phyloP scores from a whole-genome alignment of 2,329 filamentous ascomycete species.

The Fusarium sublunatum region DNA sequence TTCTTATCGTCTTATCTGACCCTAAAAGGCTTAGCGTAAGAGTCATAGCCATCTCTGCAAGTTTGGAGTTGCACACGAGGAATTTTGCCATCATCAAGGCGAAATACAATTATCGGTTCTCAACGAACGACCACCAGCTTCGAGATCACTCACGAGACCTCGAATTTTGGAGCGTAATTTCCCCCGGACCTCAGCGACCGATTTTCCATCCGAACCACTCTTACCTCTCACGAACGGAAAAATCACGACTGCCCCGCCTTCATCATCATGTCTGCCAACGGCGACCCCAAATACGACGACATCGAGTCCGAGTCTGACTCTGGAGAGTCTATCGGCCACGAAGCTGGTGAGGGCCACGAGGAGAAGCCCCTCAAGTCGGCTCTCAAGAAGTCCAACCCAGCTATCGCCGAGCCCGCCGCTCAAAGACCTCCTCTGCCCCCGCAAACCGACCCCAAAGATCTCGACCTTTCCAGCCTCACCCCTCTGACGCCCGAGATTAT shows the following conservation, averaged over 20 bases:
- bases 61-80: constrained; percentile 52
- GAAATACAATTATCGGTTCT: constrained; percentile 48
- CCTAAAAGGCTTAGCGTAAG: constrained; percentile 53
- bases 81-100: constrained; percentile 55
- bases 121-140: constrained; percentile 31
- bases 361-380: constrained; percentile 83
- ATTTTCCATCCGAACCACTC: constrained; percentile 25
- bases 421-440: constrained; percentile 72
- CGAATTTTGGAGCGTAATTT: constrained; percentile 39
- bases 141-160: constrained; percentile 28
- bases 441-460: constrained; percentile 90
- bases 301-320: constrained; percentile 78
- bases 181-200: constrained; percentile 24
- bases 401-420: constrained; percentile 67
- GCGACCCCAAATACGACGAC: constrained; percentile 75
- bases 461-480: constrained; percentile 83
- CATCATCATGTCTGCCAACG: constrained; percentile 65
- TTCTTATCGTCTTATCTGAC: constrained; percentile 55
- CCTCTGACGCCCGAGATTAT: constrained; percentile 97
- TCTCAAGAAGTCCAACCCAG: constrained; percentile 77
- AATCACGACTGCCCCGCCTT: constrained; percentile 48
- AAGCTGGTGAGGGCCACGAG: constrained; percentile 66
- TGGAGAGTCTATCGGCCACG: constrained; percentile 72
- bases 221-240: constrained; percentile 35
- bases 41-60: constrained; percentile 52